phyloP scores from a whole-genome alignment of 495 filamentous ascomycete species.

The Aspergillus avenaceus region DNA sequence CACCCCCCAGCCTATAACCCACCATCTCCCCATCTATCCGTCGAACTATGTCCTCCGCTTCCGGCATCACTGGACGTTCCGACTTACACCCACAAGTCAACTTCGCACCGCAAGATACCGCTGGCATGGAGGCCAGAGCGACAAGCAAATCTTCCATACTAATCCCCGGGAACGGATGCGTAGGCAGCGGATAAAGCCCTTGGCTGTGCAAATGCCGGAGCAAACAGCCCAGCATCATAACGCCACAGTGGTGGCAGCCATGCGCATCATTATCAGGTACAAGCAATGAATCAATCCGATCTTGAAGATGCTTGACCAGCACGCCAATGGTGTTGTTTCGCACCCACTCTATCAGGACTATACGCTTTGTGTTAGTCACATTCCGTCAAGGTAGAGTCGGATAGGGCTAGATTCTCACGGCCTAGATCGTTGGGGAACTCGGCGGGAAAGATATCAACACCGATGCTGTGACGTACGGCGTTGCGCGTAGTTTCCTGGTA shows the following conservation, averaged over 20 bases:
- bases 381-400: too few relatives aligned
- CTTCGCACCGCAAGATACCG: constrained; percentile 1
- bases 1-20: background rate
- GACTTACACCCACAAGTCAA: background rate
- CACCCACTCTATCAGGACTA: background rate
- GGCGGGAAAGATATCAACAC: background rate
- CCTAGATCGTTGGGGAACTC: too few relatives aligned
- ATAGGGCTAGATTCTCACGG: background rate
- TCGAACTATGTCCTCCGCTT: background rate
- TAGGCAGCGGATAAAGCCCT: constrained; percentile 2
- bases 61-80: background rate
- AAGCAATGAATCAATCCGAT: background rate
- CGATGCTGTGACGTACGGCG: background rate
- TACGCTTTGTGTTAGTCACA: too few relatives aligned
- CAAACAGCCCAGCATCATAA: background rate
- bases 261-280: background rate
- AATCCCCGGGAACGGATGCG: background rate
- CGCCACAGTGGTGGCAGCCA: constrained; percentile 5
- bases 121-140: background rate
- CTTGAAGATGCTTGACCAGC: background rate
- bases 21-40: background rate
- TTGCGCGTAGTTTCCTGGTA: constrained; percentile 5
- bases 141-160: background rate
- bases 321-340: background rate
- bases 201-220: background rate